phyloP scores from a whole-genome alignment of 768 basidiomycete species.

The Russula earlei region DNA sequence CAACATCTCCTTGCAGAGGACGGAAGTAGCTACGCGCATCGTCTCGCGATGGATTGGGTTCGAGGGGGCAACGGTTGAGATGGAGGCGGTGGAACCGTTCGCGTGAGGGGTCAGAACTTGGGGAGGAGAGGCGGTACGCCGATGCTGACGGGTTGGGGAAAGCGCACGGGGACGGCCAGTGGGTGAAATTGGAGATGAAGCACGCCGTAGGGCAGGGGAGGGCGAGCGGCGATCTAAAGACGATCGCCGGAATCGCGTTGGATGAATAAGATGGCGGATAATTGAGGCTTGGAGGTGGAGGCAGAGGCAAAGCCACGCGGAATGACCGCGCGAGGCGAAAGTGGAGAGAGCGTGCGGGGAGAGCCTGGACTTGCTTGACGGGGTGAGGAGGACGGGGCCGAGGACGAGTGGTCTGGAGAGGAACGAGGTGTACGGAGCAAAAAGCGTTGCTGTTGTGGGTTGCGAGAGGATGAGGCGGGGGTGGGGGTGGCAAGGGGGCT shows the following conservation, averaged over 20 bases:
- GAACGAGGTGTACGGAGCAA: slow-evolving; percentile 35
- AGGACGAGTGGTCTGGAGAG: slow-evolving; percentile 30
- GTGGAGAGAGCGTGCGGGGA: slow-evolving; percentile 24
- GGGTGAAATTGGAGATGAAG: slow-evolving; percentile 19
- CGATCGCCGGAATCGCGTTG: slow-evolving; percentile 23
- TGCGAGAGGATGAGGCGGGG: slow-evolving; percentile 33
- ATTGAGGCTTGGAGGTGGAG: slow-evolving; percentile 41
- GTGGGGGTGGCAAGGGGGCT: slow-evolving; percentile 43
- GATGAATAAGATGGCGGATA: slow-evolving; percentile 26
- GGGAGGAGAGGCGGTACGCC: slow-evolving; percentile 26
- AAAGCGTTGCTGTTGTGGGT: background rate
- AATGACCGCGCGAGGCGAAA: slow-evolving; percentile 31
- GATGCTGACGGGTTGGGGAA: slow-evolving; percentile 3
- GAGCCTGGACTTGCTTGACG: slow-evolving; percentile 25
- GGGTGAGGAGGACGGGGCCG: slow-evolving; percentile 36
- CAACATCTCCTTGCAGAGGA: slow-evolving; percentile 58
- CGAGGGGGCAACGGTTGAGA: slow-evolving; percentile 30
- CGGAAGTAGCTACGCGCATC: slow-evolving; percentile 53
- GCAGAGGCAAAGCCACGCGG: slow-evolving; percentile 38
- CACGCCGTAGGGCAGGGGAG: slow-evolving; percentile 29
- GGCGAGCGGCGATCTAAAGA: slow-evolving; percentile 29
- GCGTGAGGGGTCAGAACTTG: slow-evolving; percentile 39
- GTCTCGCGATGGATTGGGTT: slow-evolving; percentile 56
- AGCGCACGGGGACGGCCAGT: slow-evolving; percentile 1
- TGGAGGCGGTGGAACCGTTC: slow-evolving; percentile 52